A percentile compares a stretch with the other conserved stretches of the same genome.
These are phyloP conservation scores for Blastobotrys elegans DNA, from an alignment of 1,139 yeast genomes.

Conservation along the genomic window DNA sequence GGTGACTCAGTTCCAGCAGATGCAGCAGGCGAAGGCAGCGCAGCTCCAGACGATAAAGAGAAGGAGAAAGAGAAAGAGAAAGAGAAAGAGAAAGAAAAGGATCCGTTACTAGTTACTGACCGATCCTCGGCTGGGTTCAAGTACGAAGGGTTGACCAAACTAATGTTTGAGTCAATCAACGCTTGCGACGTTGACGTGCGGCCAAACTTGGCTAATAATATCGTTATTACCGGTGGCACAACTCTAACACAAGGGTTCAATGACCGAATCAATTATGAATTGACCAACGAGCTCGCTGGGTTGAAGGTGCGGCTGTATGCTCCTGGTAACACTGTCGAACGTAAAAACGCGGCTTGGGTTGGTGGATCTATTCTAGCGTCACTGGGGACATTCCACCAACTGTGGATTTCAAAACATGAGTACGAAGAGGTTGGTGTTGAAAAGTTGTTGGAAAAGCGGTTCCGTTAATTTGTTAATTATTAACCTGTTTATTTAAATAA, in stretches of 20 bases:
- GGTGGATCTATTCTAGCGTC: slow-evolving; percentile 93
- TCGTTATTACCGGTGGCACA: slow-evolving; percentile 86
- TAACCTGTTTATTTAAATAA: too few species aligned
- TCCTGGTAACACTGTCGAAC: slow-evolving; percentile 76
- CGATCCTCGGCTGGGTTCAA: slow-evolving; percentile 21
- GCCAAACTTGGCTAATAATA: slow-evolving; percentile 86
- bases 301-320: slow-evolving; percentile 84
- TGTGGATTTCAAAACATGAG: slow-evolving; percentile 92
- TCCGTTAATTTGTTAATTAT: slow-evolving; percentile 22
- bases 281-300: slow-evolving; percentile 77
- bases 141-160: slow-evolving; percentile 56
- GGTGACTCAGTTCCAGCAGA: too few species aligned
- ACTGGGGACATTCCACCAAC: slow-evolving; percentile 92
- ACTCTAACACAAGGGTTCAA: slow-evolving; percentile 84
- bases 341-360: slow-evolving; percentile 86
- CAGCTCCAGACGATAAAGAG: slow-evolving; percentile 20
- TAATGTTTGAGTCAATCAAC: slow-evolving; percentile 62
- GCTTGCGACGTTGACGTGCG: slow-evolving; percentile 81
- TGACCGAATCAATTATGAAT: slow-evolving; percentile 72
- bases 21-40: too few species aligned
- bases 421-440: slow-evolving; percentile 90
- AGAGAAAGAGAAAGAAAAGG: slow-evolving; percentile 21
- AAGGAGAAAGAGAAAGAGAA: slow-evolving; percentile 12
- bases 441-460: slow-evolving; percentile 43
- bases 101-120: slow-evolving; percentile 22